Evolutionary conservation across 345 rosid species (phyloP), one percentile per base, ranked within the genome.

Genomic region (Laguncularia racemosa): DNA sequence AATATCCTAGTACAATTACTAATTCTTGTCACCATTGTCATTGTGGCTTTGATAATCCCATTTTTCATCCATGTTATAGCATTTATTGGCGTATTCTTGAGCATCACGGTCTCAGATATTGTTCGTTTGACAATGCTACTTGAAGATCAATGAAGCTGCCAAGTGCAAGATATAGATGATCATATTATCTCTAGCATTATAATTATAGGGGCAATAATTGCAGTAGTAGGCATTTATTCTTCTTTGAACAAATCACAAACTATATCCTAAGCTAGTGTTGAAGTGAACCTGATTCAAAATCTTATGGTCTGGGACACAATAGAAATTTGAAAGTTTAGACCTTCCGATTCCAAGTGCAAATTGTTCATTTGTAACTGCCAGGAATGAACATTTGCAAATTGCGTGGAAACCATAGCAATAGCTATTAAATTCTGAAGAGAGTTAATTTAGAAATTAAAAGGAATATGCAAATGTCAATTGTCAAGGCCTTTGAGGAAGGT

Each of bases 11-110:
- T 81, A 12, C 70, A 82, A 63, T 73, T 85, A 16, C 68, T 57
- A 7, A 52, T 86, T 1, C 33, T 83, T n/a, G 59, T 83, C 50
- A 77, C 85, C 67, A 86, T 87, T 0, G 63, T 63, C 0, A 62
- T 81, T 6, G 78, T 83, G 50, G 93, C 93, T 14, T 52, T 83
- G 46, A 72, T 70, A 18, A 17, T 86, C 46, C 87, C 93, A 1
- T 83, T 75, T 73, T 86, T 86, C 1, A 82, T 82, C 77, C 77
- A 83, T 38, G 72, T 86, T 19, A 81, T 86, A 85, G 82, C 83
- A 1, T 83, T 85, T 46, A 79, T 47, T 8, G 87, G 93, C 12
- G 69, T 85, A 0, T 86, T 77, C 58, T 50, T 86, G 48, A 59
- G 93, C 40, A 75, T 83, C 57, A 65, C 73, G 9, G 79, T 48